Percentiles rank a stretch among this genome's conserved stretches.
Conservation (phyloP, 1,139 yeast species). For the Candida sp. region DNA sequence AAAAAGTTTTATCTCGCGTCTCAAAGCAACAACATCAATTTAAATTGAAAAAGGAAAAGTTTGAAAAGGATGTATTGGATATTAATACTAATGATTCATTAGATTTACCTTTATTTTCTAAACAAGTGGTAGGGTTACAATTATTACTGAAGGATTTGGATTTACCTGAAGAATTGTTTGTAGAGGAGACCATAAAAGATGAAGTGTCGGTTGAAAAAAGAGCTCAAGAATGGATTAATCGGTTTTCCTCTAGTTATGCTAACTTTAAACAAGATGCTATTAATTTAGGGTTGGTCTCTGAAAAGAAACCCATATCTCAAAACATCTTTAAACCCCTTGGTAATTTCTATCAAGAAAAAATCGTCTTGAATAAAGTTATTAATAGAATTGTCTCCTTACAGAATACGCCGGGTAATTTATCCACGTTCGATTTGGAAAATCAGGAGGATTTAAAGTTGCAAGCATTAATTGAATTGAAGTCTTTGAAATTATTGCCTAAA, state of each 20-base stretch:
- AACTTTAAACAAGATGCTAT: constrained; percentile 28
- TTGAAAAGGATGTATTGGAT: constrained; percentile 15
- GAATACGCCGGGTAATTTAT: constrained; percentile 70
- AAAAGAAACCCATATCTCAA: neutral
- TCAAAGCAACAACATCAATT: constrained; percentile 25
- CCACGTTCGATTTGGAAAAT: constrained; percentile 51
- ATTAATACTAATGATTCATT: constrained; percentile 7
- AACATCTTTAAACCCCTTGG: constrained; percentile 27
- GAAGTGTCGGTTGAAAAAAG: constrained; percentile 2
- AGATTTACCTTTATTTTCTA: constrained; percentile 40
- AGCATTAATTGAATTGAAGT: constrained; percentile 79
- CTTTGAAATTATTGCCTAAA: constrained; percentile 72
- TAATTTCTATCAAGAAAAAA: constrained; percentile 44
- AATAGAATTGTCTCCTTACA: constrained; percentile 75
- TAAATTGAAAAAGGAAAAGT: constrained; percentile 19
- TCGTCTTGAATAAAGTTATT: constrained; percentile 55
- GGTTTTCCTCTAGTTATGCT: constrained; percentile 7
- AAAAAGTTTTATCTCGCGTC: constrained; percentile 27
- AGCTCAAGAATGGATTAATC: constrained; percentile 12
- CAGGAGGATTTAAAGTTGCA: constrained; percentile 54
- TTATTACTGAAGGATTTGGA: constrained; percentile 75
- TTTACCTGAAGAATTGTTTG: constrained; percentile 49
- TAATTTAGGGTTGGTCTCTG: constrained; percentile 22
- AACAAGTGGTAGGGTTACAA: constrained; percentile 76
- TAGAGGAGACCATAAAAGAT: constrained; percentile 4